Evolutionary conservation across 306 rosid species (phyloP), one percentile per base, ranked within the genome.

Genomic region (Gillenia trifoliata): DNA sequence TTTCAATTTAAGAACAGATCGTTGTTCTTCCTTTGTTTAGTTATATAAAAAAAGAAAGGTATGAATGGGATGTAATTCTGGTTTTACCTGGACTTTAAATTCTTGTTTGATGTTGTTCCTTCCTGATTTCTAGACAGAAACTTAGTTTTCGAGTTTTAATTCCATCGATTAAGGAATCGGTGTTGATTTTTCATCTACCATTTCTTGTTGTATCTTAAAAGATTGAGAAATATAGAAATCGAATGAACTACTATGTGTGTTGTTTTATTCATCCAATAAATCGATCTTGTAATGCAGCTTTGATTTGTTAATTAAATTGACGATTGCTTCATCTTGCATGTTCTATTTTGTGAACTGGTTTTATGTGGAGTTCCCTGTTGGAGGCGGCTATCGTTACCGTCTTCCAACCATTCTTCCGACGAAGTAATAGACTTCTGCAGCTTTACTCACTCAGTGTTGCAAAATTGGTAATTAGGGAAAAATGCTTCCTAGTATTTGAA

Each of bases 31-130:
- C 49, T 3, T 4, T 49, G 49, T 41, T 66, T 60, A 40, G 68
- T 74, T 16, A 31, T 74, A 74, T 63, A 15, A 63, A 62, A 36
- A 63, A 45, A 74, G 77, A 30, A 66, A 23, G 71, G 71, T 74
- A 63, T 63, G 62, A 61, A 62, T 23, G 69, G 3, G 70, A 31
- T 63, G 61, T 47, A 6, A 29, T 73, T 45, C 68, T 13, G 43
- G 60, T 30, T 41, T 29, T 33, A 45, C 22, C 47, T 10, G 45
- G 28, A 74, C 77, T 49, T 59, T n/a, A 54, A 54, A 7, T 45
- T 47, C 41, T 19, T 69, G 62, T n/a, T 69, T 69, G 62, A 34
- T 74, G 60, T 16, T 64, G 64, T 23, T 64, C 54, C 50, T 34
- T 74, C 71, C 28, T 3, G 71, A 47, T 15, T 74, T 63, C 43